phyloP scores from a whole-genome alignment of 1,284 basidiomycete species.

The Papiliotrema laurentii region DNA sequence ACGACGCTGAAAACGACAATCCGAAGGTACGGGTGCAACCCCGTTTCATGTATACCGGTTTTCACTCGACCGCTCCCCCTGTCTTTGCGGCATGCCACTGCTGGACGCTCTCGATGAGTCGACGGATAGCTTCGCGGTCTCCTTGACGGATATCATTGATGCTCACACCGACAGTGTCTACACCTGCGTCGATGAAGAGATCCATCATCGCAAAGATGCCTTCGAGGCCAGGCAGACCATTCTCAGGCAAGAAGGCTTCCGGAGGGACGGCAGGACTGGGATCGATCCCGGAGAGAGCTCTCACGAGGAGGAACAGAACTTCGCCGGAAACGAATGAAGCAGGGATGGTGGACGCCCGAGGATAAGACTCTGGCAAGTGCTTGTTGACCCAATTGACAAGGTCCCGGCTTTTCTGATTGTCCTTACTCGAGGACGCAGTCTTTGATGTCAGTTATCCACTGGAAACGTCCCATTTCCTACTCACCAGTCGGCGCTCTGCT shows the following conservation, averaged over 20 bases:
- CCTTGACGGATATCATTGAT: slow-evolving; percentile 83
- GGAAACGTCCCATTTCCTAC: too few species aligned
- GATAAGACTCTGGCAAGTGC: slow-evolving; percentile 61
- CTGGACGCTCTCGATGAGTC: slow-evolving; percentile 65
- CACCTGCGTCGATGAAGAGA: slow-evolving; percentile 78
- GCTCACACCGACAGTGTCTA: slow-evolving; percentile 79
- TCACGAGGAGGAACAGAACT: slow-evolving; percentile 48
- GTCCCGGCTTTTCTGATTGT: slow-evolving; percentile 4
- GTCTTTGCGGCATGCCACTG: slow-evolving; percentile 12
- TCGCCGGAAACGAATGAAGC: slow-evolving; percentile 49
- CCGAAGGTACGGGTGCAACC: too few species aligned
- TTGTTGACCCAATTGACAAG: slow-evolving; percentile 83
- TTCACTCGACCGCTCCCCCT: not conserved
- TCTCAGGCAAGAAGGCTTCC: slow-evolving; percentile 35
- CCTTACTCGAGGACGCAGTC: not conserved
- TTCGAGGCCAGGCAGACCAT: slow-evolving; percentile 56
- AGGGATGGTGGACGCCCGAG: slow-evolving; percentile 58
- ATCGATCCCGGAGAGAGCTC: slow-evolving; percentile 40
- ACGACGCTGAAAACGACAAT: too few species aligned
- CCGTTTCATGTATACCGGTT: too few species aligned
- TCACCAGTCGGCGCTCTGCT: too few species aligned
- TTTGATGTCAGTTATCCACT: too few species aligned
- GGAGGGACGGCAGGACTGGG: slow-evolving; percentile 36
- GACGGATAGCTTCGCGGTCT: slow-evolving; percentile 69
- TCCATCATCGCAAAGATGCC: slow-evolving; percentile 84